Base-by-base conservation (phyloP, 169 alveolate species). In the Plasmodium berghei region DNA sequence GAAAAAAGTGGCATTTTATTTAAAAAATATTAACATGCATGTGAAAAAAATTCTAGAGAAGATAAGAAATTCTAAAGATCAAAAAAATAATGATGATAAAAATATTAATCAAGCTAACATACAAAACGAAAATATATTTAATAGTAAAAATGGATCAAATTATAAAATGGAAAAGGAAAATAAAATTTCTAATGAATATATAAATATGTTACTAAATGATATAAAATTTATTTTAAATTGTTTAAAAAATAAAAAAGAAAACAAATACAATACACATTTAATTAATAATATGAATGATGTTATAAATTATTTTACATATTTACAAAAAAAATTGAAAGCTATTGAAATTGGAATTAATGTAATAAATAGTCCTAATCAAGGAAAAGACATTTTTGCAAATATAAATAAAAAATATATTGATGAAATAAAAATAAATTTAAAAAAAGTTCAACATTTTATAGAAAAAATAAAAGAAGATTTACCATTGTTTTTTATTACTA, bases 391-490 rank as follows among this genome's bases (percentile, higher is more conserved):
- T 34, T 34, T 3, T 34, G 8, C 0, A 0, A 34, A 34, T 34
- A 34, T 34, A 34, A 34, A 34, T 34, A 34, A 26, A 45, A 59
- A 73, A 73, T 22, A 22, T 52, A 12, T 28, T 55, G 34, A 5
- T 9, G 40, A 40, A 16, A 67, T 67, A 9, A 67, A 45, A 34
- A 58, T 16, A 26, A 40, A 67, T 20, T 16, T 67, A 42, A 5
- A 42, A 40, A 42, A 46, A 9, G 5, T 70, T 12, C 8, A 70
- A 20, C 3, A 49, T 48, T 24, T 12, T 10, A 70, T 70, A 46
- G 63, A 49, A 24, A 42, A 70, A 9, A 14, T 49, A 46, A 70
- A 70, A 70, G 26, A 18, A 48, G 24, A 70, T 10, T 5, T 70
- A 5, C 49, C 52, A 10, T 1, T 24, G 1, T 70, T 48, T 45